Conservation (phyloP, 768 basidiomycete genomes). For the Mycena rebaudengoi region DNA sequence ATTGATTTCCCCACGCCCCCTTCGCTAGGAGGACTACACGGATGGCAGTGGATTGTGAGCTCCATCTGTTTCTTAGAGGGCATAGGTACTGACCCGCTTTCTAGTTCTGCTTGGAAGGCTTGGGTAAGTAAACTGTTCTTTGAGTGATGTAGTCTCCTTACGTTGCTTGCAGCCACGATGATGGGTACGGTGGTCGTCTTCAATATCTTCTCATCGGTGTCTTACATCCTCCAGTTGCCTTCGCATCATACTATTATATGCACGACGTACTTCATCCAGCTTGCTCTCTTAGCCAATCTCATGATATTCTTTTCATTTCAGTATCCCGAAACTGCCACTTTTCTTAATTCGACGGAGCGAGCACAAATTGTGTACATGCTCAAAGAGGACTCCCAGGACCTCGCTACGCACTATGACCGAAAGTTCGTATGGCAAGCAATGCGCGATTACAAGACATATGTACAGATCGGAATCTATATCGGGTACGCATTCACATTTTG, state of each 20-base stretch:
- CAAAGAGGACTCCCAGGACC: slow-evolving; percentile 53
- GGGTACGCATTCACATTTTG: slow-evolving; percentile 38
- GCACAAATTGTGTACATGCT: slow-evolving; percentile 48
- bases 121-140: slow-evolving; percentile 28
- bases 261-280: slow-evolving; percentile 52
- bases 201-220: not conserved
- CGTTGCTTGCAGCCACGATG: slow-evolving; percentile 7
- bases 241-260: slow-evolving; percentile 58
- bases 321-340: slow-evolving; percentile 68
- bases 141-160: not conserved
- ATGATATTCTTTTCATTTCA: slow-evolving; percentile 23
- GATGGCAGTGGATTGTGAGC: slow-evolving; percentile 62
- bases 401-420: slow-evolving; percentile 53
- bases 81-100: too few species aligned
- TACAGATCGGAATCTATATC: slow-evolving; percentile 50
- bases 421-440: slow-evolving; percentile 60
- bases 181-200: not conserved
- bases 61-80: not conserved
- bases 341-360: slow-evolving; percentile 57
- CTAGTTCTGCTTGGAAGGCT: slow-evolving; percentile 57
- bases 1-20: too few species aligned
- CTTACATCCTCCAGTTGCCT: slow-evolving; percentile 36
- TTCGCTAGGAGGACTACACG: slow-evolving; percentile 42
- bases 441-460: slow-evolving; percentile 53
- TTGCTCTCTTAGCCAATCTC: not conserved